Percentiles rank a stretch among this genome's conserved stretches.
Evolutionary conservation across 164 flowering plant species (phyloP).

Genomic region (Liquidambar formosana): DNA sequence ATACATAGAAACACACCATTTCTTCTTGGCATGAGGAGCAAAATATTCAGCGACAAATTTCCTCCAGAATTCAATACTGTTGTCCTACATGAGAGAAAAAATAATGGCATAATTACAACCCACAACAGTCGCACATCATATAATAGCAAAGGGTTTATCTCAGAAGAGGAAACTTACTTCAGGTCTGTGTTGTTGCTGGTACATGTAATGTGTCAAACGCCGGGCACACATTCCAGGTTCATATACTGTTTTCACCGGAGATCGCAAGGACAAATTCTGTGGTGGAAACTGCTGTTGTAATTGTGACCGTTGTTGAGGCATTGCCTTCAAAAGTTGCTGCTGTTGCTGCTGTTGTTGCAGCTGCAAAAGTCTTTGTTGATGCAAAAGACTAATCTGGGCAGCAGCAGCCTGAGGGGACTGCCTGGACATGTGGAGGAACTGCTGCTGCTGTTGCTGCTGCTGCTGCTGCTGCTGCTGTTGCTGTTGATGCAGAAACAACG

Average conservation of each 20-base stretch:
- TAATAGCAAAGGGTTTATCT: not conserved
- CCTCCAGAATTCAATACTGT: conserved; percentile 96
- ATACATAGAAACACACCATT: conserved; percentile 98
- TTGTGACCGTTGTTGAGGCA: conserved; percentile 72
- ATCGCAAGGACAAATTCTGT: conserved; percentile 64
- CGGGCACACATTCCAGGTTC: conserved; percentile 95
- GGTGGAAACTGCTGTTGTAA: conserved; percentile 64
- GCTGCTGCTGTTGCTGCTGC: conserved; percentile 54
- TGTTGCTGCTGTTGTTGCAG: conserved; percentile 59
- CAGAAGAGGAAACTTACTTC: conserved; percentile 45
- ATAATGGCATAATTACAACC: conserved; percentile 7
- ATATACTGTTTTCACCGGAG: conserved; percentile 64
- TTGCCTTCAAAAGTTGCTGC: conserved; percentile 62
- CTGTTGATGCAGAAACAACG: conserved; percentile 70
- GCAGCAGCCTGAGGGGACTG: conserved; percentile 73
- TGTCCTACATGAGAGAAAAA: conserved; percentile 55
- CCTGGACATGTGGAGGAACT: conserved; percentile 66
- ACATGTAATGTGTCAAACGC: conserved; percentile 86
- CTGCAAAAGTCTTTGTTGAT: conserved; percentile 65
- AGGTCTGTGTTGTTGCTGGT: conserved; percentile 90
- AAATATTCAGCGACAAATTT: conserved; percentile 93
- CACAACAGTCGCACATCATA: conserved; percentile 1
- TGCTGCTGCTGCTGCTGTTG: conserved; percentile 66
- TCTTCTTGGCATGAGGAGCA: conserved; percentile 96
- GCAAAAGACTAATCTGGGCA: conserved; percentile 75